These are phyloP conservation scores for Salix udensis DNA, from an alignment of 345 rosid genomes.

Conservation along the genomic window DNA sequence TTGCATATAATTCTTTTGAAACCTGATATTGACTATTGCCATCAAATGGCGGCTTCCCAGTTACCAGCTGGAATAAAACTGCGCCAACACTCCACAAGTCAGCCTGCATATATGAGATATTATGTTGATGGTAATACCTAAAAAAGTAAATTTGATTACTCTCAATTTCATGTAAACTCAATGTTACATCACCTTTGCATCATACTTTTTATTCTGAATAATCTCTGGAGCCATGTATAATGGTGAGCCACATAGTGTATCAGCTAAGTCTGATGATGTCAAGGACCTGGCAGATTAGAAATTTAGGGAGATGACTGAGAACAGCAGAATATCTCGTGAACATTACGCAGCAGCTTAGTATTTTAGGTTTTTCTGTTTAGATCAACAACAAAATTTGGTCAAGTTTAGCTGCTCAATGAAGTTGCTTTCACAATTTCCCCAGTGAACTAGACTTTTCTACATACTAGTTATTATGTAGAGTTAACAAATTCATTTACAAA, in stretches of 20 bases:
- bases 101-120: conserved; percentile 46
- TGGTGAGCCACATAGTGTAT: conserved; percentile 79
- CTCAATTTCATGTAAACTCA: neutral
- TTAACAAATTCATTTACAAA: neutral
- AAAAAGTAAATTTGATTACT: neutral
- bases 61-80: conserved; percentile 71
- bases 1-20: conserved; percentile 3
- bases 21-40: conserved; percentile 76
- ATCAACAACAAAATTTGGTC: neutral
- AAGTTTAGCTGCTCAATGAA: neutral
- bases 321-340: neutral
- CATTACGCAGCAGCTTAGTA: neutral
- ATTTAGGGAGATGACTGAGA: conserved; percentile 8
- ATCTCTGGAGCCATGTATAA: conserved; percentile 92
- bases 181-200: conserved; percentile 66
- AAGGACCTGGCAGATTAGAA: conserved; percentile 45
- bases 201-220: conserved; percentile 66
- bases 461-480: neutral
- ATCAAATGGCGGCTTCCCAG: conserved; percentile 74
- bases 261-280: conserved; percentile 62
- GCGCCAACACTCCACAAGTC: conserved; percentile 94
- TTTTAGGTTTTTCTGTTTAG: neutral
- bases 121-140: neutral
- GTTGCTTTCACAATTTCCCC: neutral
- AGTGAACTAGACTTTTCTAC: neutral